Evolutionary conservation across 345 rosid genomes (phyloP).

Genomic region (Tarenaya hassleriana): DNA sequence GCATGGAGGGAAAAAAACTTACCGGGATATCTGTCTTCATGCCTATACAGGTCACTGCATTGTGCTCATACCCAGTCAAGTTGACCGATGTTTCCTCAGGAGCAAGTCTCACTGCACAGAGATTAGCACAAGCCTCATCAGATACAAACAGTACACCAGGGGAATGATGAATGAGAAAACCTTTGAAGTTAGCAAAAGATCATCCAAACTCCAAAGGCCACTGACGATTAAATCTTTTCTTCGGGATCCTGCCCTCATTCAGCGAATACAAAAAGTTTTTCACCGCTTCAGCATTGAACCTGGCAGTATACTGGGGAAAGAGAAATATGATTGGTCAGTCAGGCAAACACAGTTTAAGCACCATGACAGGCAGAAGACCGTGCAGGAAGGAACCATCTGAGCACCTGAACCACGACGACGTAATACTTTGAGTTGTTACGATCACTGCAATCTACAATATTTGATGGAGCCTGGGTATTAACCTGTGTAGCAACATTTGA

Average conservation of each 20-base stretch:
- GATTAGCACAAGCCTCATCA: constrained; percentile 4
- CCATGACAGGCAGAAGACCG: constrained; percentile 4
- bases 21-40: constrained; percentile 80
- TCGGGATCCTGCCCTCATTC: constrained; percentile 64
- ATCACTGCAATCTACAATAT: constrained; percentile 63
- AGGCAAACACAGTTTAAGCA: neutral
- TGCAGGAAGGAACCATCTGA: constrained; percentile 2
- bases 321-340: constrained; percentile 10
- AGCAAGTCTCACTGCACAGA: constrained; percentile 82
- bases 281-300: constrained; percentile 77
- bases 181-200: constrained; percentile 2
- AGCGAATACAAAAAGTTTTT: constrained; percentile 57
- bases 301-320: constrained; percentile 61
- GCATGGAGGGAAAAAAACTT: constrained; percentile 22
- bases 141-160: constrained; percentile 9
- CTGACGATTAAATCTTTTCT: constrained; percentile 85
- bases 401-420: constrained; percentile 80
- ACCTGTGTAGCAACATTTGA: constrained; percentile 36
- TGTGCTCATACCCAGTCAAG: constrained; percentile 78
- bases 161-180: neutral
- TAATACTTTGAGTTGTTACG: constrained; percentile 75
- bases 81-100: constrained; percentile 67
- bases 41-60: constrained; percentile 81
- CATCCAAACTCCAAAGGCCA: constrained; percentile 20
- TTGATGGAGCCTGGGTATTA: constrained; percentile 68